A percentile compares a stretch with the other conserved stretches of the same genome.
Evolutionary conservation across 1,284 basidiomycete species (phyloP).

Genomic region (Pseudozyma flocculosa): DNA sequence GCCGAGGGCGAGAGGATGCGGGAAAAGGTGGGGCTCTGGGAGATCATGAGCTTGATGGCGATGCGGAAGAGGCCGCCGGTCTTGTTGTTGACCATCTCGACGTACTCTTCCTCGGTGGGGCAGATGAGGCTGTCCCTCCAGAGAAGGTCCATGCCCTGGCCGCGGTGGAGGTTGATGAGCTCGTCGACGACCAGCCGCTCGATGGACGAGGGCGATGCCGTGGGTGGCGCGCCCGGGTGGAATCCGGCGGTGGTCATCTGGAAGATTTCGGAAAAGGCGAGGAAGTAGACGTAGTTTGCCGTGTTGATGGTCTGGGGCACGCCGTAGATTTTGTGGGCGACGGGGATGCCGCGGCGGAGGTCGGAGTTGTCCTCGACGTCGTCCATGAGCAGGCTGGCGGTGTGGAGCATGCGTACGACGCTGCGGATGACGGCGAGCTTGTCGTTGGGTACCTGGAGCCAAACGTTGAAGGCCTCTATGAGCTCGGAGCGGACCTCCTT

Average conservation of each 20-base stretch:
- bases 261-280: conserved; percentile 59
- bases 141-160: conserved; percentile 90
- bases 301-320: conserved; percentile 95
- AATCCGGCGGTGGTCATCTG: conserved; percentile 67
- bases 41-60: conserved; percentile 95
- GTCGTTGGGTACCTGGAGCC: conserved; percentile 77
- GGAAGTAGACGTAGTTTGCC: conserved; percentile 95
- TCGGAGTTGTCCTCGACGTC: conserved; percentile 97
- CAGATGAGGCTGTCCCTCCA: conserved; percentile 91
- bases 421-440: conserved; percentile 74
- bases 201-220: conserved; percentile 9
- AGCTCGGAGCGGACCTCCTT: conserved; percentile 89
- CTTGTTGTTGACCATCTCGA: conserved; percentile 97
- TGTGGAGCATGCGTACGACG: conserved; percentile 91
- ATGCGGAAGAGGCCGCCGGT: conserved; percentile 92
- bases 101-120: conserved; percentile 91
- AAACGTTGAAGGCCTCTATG: conserved; percentile 90
- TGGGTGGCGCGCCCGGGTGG: conserved; percentile 6
- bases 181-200: conserved; percentile 62
- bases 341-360: conserved; percentile 80
- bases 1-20: not conserved
- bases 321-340: conserved; percentile 93
- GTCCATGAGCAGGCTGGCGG: conserved; percentile 88
- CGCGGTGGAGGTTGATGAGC: conserved; percentile 84
- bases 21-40: conserved; percentile 52